Evolutionary conservation across 768 basidiomycete species (phyloP), one percentile per base, ranked within the genome.

Genomic region (Paxillus involutus): DNA sequence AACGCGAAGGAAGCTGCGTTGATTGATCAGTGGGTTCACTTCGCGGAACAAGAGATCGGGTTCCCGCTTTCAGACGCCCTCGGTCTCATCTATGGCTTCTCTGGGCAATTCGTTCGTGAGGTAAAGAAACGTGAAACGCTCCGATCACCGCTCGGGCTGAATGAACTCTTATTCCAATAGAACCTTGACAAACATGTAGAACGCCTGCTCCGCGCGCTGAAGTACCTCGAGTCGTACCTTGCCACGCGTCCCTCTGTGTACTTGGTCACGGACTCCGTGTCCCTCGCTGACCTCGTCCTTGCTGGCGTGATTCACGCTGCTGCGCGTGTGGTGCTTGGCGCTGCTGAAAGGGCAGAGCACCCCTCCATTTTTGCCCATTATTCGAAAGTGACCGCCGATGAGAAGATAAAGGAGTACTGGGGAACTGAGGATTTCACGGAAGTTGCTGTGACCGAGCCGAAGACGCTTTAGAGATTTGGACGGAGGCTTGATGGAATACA

Each of bases 1-100:
- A 21, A 44, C 30, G n/a, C 36, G 11, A 50, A 63, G 21, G 59
- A 62, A 33, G 16, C 24, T 1, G 45, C 53, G 0, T 36, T 56
- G 1, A 33, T 65, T 7, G 61, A 66, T 49, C 64, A 65, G 14
- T 66, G 63, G 61, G 12, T 45, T 4, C 64, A 61, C 41, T 66
- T 58, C 43, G 52, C 47, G 8, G 63, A 66, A 17, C 47, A 49
- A 1, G 64, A 65, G 16, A 47, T 66, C 21, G 36, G 54, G 3
- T 6, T 0, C 0, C 47, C 54, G 6, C 1, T 3, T 0, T 13
- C 40, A 8, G 9, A 0, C n/a, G 10, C 37, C 40, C 26, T 39
- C 12, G 26, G 40, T 8, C 1, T 41, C 37, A 9, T 63, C 12
- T 49, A 32, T 13, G 56, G 53, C 1, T 43, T 35, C 3, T 1